Conservation (phyloP, 306 rosid genomes). For the Rosa multiflora region DNA sequence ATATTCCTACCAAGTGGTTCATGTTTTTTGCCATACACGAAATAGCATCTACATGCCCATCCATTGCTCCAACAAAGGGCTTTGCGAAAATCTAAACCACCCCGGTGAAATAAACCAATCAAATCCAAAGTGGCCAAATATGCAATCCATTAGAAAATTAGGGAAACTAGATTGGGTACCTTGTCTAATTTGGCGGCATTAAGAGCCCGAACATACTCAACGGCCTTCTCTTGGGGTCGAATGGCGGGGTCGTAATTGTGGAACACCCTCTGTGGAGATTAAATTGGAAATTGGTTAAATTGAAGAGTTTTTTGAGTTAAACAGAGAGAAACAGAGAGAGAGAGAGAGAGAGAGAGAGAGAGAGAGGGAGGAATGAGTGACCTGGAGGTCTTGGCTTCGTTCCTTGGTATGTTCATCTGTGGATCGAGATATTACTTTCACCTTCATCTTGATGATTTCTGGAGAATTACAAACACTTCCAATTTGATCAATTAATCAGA, state of each 20-base stretch:
- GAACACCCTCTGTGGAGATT: slow-evolving; percentile 64
- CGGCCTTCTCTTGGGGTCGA: slow-evolving; percentile 85
- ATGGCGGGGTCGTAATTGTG: slow-evolving; percentile 80
- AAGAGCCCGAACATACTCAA: slow-evolving; percentile 84
- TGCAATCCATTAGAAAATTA: not conserved
- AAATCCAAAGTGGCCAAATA: not conserved
- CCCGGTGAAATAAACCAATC: not conserved
- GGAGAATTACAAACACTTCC: no score
- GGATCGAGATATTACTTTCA: slow-evolving; percentile 86
- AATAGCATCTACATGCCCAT: slow-evolving; percentile 83
- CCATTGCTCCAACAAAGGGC: slow-evolving; percentile 96
- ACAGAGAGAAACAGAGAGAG: not conserved
- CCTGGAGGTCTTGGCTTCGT: slow-evolving; percentile 95
- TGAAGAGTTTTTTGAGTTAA: not conserved
- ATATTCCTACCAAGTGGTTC: slow-evolving; percentile 75
- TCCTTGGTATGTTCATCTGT: slow-evolving; percentile 82
- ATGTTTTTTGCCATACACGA: slow-evolving; percentile 88
- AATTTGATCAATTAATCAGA: no score
- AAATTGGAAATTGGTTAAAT: not conserved
- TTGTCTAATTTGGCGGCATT: slow-evolving; percentile 90
- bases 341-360: not conserved
- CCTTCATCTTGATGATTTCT: slow-evolving; percentile 46
- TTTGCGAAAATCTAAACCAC: slow-evolving; percentile 72
- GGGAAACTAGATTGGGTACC: slow-evolving; percentile 28
- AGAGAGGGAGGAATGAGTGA: slow-evolving; percentile 14